phyloP scores from a whole-genome alignment of 1,284 basidiomycete genomes.

The Apiotrichum brassicae region DNA sequence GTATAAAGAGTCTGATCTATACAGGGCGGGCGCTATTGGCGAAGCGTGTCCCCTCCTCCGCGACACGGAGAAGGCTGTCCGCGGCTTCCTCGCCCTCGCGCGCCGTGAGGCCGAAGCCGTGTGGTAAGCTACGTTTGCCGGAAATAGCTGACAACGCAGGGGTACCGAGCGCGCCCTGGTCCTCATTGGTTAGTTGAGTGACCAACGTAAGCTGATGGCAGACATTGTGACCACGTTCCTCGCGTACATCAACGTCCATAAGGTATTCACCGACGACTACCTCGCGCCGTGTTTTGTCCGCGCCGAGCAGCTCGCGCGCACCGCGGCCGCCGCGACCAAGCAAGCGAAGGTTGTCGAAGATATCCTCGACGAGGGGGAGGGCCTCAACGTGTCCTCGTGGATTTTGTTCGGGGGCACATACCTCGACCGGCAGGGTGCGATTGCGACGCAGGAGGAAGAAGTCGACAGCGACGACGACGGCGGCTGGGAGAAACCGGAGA shows the following conservation, averaged over 20 bases:
- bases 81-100: slow-evolving; percentile 35
- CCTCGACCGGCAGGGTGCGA: slow-evolving; percentile 11
- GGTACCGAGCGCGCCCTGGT: slow-evolving; percentile 25
- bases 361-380: slow-evolving; percentile 8
- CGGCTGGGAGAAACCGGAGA: no score
- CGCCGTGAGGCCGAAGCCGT: slow-evolving; percentile 24
- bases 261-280: slow-evolving; percentile 26
- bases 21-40: slow-evolving; percentile 6
- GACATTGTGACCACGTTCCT: slow-evolving; percentile 34
- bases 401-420: slow-evolving; percentile 23
- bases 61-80: slow-evolving; percentile 24
- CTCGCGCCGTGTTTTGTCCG: slow-evolving; percentile 9
- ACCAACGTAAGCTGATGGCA: slow-evolving; percentile 3
- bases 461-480: no score
- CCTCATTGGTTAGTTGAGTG: slow-evolving; percentile 22
- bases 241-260: slow-evolving; percentile 24
- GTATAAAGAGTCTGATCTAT: neutral
- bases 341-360: slow-evolving; percentile 31
- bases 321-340: slow-evolving; percentile 14
- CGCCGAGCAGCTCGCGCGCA: slow-evolving; percentile 25
- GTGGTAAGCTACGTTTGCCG: slow-evolving; percentile 3
- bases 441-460: neutral
- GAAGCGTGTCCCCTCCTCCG: slow-evolving; percentile 32
- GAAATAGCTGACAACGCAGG: slow-evolving; percentile 21
- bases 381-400: slow-evolving; percentile 31